Percentiles rank a stretch among this genome's conserved stretches.
phyloP scores from a whole-genome alignment of 345 rosid species.

The Eucalyptus cloeziana region DNA sequence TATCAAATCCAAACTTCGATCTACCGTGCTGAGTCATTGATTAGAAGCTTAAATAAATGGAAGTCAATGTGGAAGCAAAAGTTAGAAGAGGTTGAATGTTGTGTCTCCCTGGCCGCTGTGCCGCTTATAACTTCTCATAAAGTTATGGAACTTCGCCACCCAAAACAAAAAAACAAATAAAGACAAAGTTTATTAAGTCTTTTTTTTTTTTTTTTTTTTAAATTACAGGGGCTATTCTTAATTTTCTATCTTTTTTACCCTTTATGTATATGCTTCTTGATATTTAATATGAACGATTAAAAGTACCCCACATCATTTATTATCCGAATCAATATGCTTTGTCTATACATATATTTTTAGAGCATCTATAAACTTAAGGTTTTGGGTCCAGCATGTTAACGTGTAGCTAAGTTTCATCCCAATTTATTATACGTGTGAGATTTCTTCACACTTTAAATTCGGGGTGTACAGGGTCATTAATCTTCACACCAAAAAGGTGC shows the following conservation, averaged over 20 bases:
- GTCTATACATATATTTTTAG: not conserved
- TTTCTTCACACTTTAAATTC: not conserved
- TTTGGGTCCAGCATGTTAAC: not conserved
- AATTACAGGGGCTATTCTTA: not conserved
- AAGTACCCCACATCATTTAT: not conserved
- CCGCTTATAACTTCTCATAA: not conserved
- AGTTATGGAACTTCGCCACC: not conserved
- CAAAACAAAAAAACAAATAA: not conserved
- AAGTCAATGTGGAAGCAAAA: conserved; percentile 7
- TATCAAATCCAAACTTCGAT: not conserved
- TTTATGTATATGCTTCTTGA: not conserved
- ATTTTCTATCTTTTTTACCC: not conserved
- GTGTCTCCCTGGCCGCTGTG: conserved; percentile 4
- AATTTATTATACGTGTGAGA: not conserved
- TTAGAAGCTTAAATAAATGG: not conserved
- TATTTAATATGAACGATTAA: not conserved
- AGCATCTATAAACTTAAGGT: not conserved
- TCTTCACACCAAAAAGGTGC: not conserved
- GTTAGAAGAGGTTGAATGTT: conserved; percentile 5
- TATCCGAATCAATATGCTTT: not conserved
- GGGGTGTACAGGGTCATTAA: not conserved
- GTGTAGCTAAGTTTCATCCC: not conserved
- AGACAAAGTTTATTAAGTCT: not conserved
- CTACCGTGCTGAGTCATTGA: conserved; percentile 2
- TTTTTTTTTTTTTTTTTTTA: no score